Conservation (phyloP, 495 filamentous ascomycete species). For the Aspergillus diversus region DNA sequence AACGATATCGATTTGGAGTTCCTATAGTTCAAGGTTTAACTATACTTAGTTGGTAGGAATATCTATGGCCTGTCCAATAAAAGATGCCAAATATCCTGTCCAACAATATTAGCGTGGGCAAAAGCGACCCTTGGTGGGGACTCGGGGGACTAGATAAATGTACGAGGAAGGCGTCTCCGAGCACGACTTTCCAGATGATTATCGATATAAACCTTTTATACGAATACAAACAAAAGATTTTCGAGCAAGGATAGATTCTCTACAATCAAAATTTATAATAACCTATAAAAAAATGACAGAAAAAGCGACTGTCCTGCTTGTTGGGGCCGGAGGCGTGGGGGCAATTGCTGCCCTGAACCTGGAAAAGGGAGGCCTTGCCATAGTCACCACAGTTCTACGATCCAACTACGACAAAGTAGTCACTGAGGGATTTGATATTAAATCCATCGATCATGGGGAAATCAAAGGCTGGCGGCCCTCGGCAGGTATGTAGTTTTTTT, state of each 20-base stretch:
- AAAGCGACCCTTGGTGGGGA: neutral
- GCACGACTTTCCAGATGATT: too few species aligned
- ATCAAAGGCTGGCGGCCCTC: slow-evolving; percentile 27
- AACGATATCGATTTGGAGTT: neutral
- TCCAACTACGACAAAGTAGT: slow-evolving; percentile 57
- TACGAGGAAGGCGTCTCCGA: slow-evolving; percentile 17
- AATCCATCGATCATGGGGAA: slow-evolving; percentile 44
- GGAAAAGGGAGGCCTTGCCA: slow-evolving; percentile 36
- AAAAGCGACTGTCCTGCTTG: slow-evolving; percentile 31
- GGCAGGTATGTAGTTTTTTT: slow-evolving; percentile 18
- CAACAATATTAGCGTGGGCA: neutral
- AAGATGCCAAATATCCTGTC: neutral
- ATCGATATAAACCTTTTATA: too few species aligned
- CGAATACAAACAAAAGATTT: too few species aligned
- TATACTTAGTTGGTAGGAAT: too few species aligned
- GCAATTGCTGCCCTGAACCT: slow-evolving; percentile 54
- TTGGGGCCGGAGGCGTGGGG: slow-evolving; percentile 58
- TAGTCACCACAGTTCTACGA: slow-evolving; percentile 55
- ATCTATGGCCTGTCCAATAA: neutral
- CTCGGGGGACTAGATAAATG: slow-evolving; percentile 1
- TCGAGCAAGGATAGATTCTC: too few species aligned
- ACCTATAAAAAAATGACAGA: neutral
- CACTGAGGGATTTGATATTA: slow-evolving; percentile 53
- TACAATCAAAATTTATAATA: too few species aligned
- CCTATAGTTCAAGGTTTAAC: too few species aligned